These are phyloP conservation scores for Lachnellula cervina DNA, from an alignment of 2,329 filamentous ascomycete species.

Conservation along the genomic window DNA sequence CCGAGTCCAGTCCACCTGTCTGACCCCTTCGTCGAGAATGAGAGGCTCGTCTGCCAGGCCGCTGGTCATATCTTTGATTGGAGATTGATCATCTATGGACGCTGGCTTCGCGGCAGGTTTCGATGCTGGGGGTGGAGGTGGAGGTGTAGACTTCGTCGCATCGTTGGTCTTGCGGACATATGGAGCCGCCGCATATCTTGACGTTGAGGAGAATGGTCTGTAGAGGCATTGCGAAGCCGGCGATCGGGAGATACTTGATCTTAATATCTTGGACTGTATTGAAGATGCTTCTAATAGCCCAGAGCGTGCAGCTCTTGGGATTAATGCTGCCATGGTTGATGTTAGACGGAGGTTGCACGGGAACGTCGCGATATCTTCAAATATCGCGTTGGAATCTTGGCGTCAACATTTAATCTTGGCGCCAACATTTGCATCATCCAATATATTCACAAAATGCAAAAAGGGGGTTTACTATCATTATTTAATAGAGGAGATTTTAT, in stretches of 20 bases:
- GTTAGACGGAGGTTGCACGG: conserved; percentile 8
- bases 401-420: neutral
- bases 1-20: conserved; percentile 66
- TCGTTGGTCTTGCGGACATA: conserved; percentile 20
- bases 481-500: neutral
- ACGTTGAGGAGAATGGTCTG: conserved; percentile 21
- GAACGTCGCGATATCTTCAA: conserved; percentile 12
- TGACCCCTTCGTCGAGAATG: conserved; percentile 41
- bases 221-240: conserved; percentile 1
- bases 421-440: too few relatives aligned
- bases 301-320: conserved; percentile 23
- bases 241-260: neutral
- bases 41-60: conserved; percentile 48
- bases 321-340: conserved; percentile 16
- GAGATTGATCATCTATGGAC: conserved; percentile 41
- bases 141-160: conserved; percentile 6
- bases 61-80: conserved; percentile 38
- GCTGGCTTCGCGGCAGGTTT: conserved; percentile 37
- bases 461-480: too few relatives aligned
- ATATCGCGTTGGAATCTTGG: conserved; percentile 7
- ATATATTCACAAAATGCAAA: too few relatives aligned
- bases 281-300: conserved; percentile 14
- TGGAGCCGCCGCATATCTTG: conserved; percentile 21
- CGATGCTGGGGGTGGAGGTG: neutral
- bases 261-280: conserved; percentile 4